phyloP scores from a whole-genome alignment of 371 early-diverging fungal species.

The Saksenaea oblongispora region DNA sequence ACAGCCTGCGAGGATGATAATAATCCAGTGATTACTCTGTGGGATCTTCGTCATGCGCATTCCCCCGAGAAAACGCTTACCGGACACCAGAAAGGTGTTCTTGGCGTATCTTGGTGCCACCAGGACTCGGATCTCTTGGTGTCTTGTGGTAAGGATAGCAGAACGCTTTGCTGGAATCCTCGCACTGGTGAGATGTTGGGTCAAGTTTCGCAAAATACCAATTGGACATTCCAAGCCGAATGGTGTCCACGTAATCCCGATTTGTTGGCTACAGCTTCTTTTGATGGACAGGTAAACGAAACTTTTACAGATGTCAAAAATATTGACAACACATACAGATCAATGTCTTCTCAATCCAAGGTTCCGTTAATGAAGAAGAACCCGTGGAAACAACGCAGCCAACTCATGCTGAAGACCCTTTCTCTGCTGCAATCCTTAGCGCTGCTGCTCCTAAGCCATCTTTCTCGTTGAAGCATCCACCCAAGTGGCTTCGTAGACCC shows the following conservation, averaged over 20 bases:
- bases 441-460: conserved; percentile 21
- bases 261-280: conserved; percentile 80
- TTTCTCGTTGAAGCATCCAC: conserved; percentile 77
- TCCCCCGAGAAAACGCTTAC: conserved; percentile 80
- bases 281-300: conserved; percentile 76
- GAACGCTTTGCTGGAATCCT: conserved; percentile 93
- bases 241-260: conserved; percentile 95
- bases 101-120: conserved; percentile 91
- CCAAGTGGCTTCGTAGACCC: conserved; percentile 95
- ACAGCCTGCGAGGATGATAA: conserved; percentile 91
- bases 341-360: conserved; percentile 82
- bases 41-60: conserved; percentile 94
- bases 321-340: conserved; percentile 37
- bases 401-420: conserved; percentile 68
- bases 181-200: conserved; percentile 68
- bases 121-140: conserved; percentile 89
- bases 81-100: conserved; percentile 87
- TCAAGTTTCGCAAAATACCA: conserved; percentile 75
- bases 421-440: conserved; percentile 47
- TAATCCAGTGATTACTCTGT: conserved; percentile 82
- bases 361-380: conserved; percentile 39
- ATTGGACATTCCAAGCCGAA: conserved; percentile 92
- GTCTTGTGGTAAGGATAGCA: conserved; percentile 90
- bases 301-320: neutral
- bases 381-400: conserved; percentile 11